Evolutionary conservation across 2,329 filamentous ascomycete species (phyloP).

Genomic region (Aspergillus awamori): DNA sequence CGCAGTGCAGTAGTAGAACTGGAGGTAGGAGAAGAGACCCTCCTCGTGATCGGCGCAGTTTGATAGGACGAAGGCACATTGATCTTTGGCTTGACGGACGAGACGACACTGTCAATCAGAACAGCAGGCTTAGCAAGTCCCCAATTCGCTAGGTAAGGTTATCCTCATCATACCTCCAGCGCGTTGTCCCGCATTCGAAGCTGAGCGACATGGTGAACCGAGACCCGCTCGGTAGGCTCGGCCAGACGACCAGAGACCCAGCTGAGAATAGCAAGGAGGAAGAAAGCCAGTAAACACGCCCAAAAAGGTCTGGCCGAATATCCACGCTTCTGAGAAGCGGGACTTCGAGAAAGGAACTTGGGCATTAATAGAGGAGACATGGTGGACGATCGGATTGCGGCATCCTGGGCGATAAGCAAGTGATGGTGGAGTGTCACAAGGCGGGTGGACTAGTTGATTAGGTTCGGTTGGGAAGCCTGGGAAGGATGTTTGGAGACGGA

Average conservation of each 20-base stretch:
- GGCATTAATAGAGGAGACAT: slow-evolving; percentile 31
- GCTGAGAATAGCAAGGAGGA: slow-evolving; percentile 35
- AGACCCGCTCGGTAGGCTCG: neutral
- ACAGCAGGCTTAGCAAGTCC: neutral
- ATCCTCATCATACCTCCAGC: slow-evolving; percentile 30
- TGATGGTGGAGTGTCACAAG: neutral
- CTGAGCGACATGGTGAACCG: neutral
- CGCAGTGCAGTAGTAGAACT: slow-evolving; percentile 85
- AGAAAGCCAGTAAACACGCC: slow-evolving; percentile 45
- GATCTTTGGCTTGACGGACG: slow-evolving; percentile 74
- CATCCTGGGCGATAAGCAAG: slow-evolving; percentile 29
- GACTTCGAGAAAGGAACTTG: slow-evolving; percentile 24
- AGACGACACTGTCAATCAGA: slow-evolving; percentile 66
- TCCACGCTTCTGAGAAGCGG: slow-evolving; percentile 28
- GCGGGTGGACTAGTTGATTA: neutral
- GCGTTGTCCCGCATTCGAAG: slow-evolving; percentile 26
- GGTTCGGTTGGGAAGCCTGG: neutral
- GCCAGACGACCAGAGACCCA: slow-evolving; percentile 22
- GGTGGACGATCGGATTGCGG: slow-evolving; percentile 21
- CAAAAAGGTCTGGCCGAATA: slow-evolving; percentile 53
- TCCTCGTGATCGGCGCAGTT: slow-evolving; percentile 90
- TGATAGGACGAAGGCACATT: slow-evolving; percentile 81
- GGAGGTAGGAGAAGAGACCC: slow-evolving; percentile 83
- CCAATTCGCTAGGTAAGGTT: neutral
- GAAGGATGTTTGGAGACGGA: neutral